Evolutionary conservation across 257 asterid genomes (phyloP).

Genomic region (Solanum etuberosum): DNA sequence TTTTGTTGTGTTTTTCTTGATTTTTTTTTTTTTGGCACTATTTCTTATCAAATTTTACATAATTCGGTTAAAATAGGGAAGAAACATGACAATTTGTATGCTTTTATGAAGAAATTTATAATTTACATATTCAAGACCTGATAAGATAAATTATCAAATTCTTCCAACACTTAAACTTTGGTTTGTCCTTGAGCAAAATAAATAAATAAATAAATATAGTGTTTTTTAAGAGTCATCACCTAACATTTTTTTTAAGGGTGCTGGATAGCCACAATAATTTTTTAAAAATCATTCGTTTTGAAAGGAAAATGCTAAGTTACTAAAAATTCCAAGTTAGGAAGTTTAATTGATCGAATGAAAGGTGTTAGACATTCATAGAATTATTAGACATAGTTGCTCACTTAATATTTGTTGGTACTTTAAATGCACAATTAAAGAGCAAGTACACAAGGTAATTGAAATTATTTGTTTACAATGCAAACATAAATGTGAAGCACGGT

Average conservation of each 20-base stretch:
- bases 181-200: not conserved
- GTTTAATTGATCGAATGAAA: not conserved
- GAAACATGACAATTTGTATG: not conserved
- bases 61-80: not conserved
- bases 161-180: not conserved
- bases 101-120: not conserved
- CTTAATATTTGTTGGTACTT: not conserved
- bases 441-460: no score
- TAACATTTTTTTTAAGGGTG: not conserved
- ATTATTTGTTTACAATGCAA: no score
- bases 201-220: not conserved
- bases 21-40: not conserved
- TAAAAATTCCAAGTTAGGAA: not conserved
- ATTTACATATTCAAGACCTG: not conserved
- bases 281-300: not conserved
- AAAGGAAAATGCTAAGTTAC: not conserved
- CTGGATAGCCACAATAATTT: not conserved
- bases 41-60: not conserved
- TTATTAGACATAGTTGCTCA: not conserved
- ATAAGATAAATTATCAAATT: not conserved
- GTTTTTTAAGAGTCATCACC: not conserved
- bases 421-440: not conserved
- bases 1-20: not conserved
- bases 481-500: no score
- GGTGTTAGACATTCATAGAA: not conserved